phyloP scores from a whole-genome alignment of 306 rosid genomes.

The Albizia julibrissin region DNA sequence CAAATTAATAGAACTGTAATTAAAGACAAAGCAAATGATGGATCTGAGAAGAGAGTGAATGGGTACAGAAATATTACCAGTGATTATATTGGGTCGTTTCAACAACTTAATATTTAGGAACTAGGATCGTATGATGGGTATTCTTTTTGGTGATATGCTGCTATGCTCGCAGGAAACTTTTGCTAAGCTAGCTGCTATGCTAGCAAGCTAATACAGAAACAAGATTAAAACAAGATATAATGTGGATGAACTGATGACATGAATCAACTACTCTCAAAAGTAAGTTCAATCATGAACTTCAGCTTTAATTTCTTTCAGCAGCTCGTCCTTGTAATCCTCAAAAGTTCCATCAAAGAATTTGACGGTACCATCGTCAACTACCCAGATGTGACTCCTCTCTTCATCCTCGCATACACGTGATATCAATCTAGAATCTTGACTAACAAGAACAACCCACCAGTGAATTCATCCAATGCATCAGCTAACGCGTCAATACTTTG shows the following conservation, averaged over 20 bases:
- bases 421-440: conserved; percentile 64
- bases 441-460: conserved; percentile 63
- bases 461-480: conserved; percentile 58
- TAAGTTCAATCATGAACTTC: conserved; percentile 58
- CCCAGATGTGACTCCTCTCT: conserved; percentile 79
- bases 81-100: no score
- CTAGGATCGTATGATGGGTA: no score
- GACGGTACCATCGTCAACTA: conserved; percentile 72
- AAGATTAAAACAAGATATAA: background rate
- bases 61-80: no score
- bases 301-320: conserved; percentile 57
- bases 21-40: no score
- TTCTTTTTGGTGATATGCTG: no score
- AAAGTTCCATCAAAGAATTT: conserved; percentile 45
- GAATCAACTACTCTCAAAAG: conserved; percentile 11
- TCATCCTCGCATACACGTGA: conserved; percentile 63
- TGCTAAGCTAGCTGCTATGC: no score
- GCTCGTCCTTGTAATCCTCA: conserved; percentile 64
- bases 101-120: no score
- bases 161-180: no score
- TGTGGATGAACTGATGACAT: background rate
- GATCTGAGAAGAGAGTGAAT: no score
- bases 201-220: background rate
- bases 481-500: conserved; percentile 69
- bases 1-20: no score